These are phyloP conservation scores for Beauveria brongniartii DNA, from an alignment of 2,329 filamentous ascomycete species.

Conservation along the genomic window DNA sequence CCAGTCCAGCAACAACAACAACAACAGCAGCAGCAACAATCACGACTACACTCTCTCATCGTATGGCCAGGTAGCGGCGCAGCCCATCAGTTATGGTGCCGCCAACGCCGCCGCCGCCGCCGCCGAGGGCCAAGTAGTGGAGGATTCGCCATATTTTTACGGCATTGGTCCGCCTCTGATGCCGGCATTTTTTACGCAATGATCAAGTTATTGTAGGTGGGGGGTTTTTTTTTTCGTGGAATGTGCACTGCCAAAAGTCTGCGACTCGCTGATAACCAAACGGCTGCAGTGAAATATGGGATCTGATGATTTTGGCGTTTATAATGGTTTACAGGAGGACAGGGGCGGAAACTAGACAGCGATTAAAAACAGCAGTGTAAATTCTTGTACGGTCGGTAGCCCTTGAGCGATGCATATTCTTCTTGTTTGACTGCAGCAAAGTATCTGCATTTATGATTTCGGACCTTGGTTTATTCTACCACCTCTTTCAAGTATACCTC, in stretches of 20 bases:
- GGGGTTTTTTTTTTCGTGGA: too few relatives aligned
- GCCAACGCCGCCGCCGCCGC: slow-evolving; percentile 23
- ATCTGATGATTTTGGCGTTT: background rate
- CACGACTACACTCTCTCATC: slow-evolving; percentile 5
- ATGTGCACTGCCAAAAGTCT: background rate
- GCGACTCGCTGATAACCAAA: background rate
- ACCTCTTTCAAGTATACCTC: too few relatives aligned
- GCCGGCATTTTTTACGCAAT: slow-evolving; percentile 3
- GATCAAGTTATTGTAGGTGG: background rate
- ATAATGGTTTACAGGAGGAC: background rate
- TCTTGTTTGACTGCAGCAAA: background rate
- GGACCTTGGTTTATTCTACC: background rate
- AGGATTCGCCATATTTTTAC: slow-evolving; percentile 23
- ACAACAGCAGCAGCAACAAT: slow-evolving; percentile 3
- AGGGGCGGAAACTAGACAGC: background rate
- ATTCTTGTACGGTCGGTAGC: background rate
- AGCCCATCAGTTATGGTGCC: slow-evolving; percentile 25
- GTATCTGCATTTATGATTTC: background rate
- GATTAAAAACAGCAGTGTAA: background rate
- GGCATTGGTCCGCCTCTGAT: slow-evolving; percentile 13
- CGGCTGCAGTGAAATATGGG: background rate
- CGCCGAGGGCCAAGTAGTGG: slow-evolving; percentile 26
- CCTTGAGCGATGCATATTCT: background rate
- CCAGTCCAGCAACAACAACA: slow-evolving; percentile 16
- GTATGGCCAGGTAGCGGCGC: slow-evolving; percentile 20